Conservation (phyloP, 2,329 filamentous ascomycete species). For the Alternaria atra region DNA sequence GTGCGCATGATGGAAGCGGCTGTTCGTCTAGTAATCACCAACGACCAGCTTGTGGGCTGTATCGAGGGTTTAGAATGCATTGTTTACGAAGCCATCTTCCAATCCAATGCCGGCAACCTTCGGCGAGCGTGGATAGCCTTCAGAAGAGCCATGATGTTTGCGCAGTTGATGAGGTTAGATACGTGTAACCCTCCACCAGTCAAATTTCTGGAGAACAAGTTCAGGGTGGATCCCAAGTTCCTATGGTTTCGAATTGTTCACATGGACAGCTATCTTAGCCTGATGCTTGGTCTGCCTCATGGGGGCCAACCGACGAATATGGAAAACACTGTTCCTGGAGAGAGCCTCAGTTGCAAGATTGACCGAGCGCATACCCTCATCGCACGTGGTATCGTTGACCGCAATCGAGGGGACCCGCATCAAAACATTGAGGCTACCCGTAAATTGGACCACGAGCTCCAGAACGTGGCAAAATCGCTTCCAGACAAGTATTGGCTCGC, state of each 20-base stretch:
- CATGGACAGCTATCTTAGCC: slow-evolving; percentile 51
- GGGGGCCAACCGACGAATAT: slow-evolving; percentile 37
- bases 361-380: slow-evolving; percentile 46
- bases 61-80: slow-evolving; percentile 56
- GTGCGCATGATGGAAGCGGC: slow-evolving; percentile 40
- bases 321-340: slow-evolving; percentile 11
- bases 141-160: slow-evolving; percentile 52
- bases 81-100: slow-evolving; percentile 53
- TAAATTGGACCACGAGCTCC: slow-evolving; percentile 21
- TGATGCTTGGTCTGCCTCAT: slow-evolving; percentile 56
- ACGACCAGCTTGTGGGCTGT: slow-evolving; percentile 49
- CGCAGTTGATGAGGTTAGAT: slow-evolving; percentile 56
- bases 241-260: slow-evolving; percentile 54
- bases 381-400: slow-evolving; percentile 51
- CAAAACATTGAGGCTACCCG: slow-evolving; percentile 39
- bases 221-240: slow-evolving; percentile 27
- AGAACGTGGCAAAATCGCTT: slow-evolving; percentile 16
- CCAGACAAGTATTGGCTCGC: slow-evolving; percentile 13
- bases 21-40: slow-evolving; percentile 41
- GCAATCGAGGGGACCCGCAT: slow-evolving; percentile 42
- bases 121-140: slow-evolving; percentile 51
- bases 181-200: slow-evolving; percentile 19
- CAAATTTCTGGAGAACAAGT: slow-evolving; percentile 11
- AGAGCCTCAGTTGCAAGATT: slow-evolving; percentile 20
- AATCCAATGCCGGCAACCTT: slow-evolving; percentile 54